These are phyloP conservation scores for Fusarium graminum DNA, from an alignment of 2,329 filamentous ascomycete species.

Conservation along the genomic window DNA sequence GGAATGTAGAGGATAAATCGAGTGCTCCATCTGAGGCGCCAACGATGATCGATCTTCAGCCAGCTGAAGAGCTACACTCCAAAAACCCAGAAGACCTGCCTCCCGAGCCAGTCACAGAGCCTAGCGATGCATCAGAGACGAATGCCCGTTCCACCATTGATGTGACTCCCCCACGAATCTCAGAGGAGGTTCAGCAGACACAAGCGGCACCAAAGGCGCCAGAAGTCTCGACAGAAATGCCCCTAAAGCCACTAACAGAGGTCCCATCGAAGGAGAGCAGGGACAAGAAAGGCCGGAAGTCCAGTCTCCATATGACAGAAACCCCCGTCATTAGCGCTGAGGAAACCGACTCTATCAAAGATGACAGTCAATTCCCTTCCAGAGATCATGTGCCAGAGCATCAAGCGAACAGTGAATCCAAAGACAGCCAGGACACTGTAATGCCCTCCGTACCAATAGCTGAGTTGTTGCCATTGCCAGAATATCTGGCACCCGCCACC, in stretches of 20 bases:
- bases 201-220: not conserved
- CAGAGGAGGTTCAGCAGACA: not conserved
- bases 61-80: not conserved
- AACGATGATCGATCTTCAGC: slow-evolving; percentile 1
- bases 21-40: not conserved
- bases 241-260: slow-evolving; percentile 3
- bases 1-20: not conserved
- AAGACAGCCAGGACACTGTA: not conserved
- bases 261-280: slow-evolving; percentile 23
- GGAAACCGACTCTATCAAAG: not conserved
- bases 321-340: not conserved
- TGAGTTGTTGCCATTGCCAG: not conserved
- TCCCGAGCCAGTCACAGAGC: not conserved
- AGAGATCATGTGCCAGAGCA: not conserved
- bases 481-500: not conserved
- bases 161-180: not conserved
- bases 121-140: not conserved
- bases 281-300: slow-evolving; percentile 14
- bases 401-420: not conserved
- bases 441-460: not conserved
- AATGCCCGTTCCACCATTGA: not conserved
- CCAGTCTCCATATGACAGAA: not conserved
- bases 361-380: not conserved
- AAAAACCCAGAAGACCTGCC: not conserved
- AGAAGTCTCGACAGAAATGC: not conserved